Evolutionary conservation across 768 basidiomycete species (phyloP).

Genomic region (Pulveroboletus sp.): DNA sequence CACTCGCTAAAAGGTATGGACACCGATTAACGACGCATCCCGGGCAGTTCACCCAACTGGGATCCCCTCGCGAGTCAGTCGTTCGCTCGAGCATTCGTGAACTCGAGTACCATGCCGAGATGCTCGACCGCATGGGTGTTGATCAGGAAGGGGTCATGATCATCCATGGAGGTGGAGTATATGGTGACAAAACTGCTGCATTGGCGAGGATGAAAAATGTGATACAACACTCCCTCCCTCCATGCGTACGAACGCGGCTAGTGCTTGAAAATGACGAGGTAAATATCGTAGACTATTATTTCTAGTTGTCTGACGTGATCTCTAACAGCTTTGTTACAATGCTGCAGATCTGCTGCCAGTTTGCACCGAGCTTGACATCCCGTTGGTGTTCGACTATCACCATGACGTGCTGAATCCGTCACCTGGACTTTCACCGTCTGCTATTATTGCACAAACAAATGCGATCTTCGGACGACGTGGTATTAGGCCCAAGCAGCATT

Average conservation of each 20-base stretch:
- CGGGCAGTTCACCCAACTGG: constrained; percentile 82
- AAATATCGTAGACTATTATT: neutral
- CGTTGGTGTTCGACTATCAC: constrained; percentile 75
- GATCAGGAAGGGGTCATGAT: constrained; percentile 87
- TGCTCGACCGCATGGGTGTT: constrained; percentile 81
- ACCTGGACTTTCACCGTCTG: constrained; percentile 48
- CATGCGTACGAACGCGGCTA: constrained; percentile 63
- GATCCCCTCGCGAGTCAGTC: constrained; percentile 72
- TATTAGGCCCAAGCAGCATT: constrained; percentile 88
- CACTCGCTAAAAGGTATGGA: constrained; percentile 62
- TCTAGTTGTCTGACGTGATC: neutral
- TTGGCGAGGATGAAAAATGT: constrained; percentile 70
- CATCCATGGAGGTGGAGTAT: constrained; percentile 82
- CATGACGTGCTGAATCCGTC: constrained; percentile 72
- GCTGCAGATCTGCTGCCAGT: constrained; percentile 84
- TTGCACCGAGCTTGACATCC: constrained; percentile 79
- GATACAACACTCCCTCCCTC: constrained; percentile 53
- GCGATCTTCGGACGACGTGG: constrained; percentile 71
- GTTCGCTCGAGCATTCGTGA: constrained; percentile 75
- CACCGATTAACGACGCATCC: constrained; percentile 87
- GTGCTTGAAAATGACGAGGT: constrained; percentile 97
- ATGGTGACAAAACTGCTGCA: constrained; percentile 72
- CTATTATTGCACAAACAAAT: constrained; percentile 72
- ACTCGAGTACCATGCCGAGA: constrained; percentile 81
- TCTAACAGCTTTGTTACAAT: constrained; percentile 68